Base-by-base conservation (phyloP, 2,329 filamentous ascomycete genomes). In the Epichloe gansuensis region DNA sequence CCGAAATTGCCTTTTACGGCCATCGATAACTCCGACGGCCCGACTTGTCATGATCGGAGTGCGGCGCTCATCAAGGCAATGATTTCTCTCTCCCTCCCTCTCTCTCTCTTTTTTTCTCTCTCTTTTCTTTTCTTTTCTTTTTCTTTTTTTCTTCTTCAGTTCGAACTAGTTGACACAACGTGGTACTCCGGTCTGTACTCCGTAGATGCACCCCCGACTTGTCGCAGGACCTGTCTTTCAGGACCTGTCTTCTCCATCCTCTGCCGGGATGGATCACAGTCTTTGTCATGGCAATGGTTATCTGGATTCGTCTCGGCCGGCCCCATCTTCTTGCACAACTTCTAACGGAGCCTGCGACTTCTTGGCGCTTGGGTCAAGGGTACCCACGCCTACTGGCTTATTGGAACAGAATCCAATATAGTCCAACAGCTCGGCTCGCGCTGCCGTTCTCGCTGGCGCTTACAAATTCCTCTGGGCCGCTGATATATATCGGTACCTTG, bases 281-380 rank as follows among this genome's bases (percentile, higher is more conserved):
- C 35, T 71, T 78, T 31, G 62, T 69, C 3, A 68, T 71, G 4
- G 74, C 73, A 1, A 75, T 78, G 71, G 68, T 57, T n/a, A 73
- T 77, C 55, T 79, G 75, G 76, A 76, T 75, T 31, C 41, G 68
- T 74, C 41, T 82, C 77, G 49, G 72, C 74, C 5, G 82, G 81
- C 0, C 81, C 82, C 9, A 82, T 86, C 59, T 78, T 85, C 59
- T 68, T 86, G 13, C 85, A 85, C 69, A 81, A 85, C 62, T 84
- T 84, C 66, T 86, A 85, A 27, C 61, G 82, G 83, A 41, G 74
- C 79, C 55, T 84, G 81, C 60, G 83, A 86, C 62, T 80, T 82
- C 1, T 71, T 81, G 17, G 17, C 17, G 17, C 17, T 2, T 21
- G 17, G 85, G 80, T 80, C 82, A 85, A 63, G 78, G 76, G 2